Percentiles rank a stretch among this genome's conserved stretches.
These are phyloP conservation scores for Dactylellina parvicollis DNA, from an alignment of 2,329 filamentous ascomycete species.

Conservation along the genomic window DNA sequence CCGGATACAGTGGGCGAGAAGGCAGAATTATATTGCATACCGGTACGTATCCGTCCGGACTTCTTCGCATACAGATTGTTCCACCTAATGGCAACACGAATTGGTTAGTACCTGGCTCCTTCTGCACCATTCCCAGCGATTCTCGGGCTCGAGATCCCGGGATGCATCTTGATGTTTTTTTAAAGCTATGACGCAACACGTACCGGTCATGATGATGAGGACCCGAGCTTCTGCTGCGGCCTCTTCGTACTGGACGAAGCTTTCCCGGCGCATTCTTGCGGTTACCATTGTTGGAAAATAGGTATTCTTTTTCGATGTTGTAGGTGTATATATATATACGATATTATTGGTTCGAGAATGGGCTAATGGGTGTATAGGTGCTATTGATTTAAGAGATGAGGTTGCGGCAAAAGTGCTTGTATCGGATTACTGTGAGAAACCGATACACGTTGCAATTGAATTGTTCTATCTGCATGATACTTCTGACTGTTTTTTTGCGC, in stretches of 20 bases:
- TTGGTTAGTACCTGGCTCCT: background rate
- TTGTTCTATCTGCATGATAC: slow-evolving; percentile 35
- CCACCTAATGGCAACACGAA: slow-evolving; percentile 64
- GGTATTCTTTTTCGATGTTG: background rate
- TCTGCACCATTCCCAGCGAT: no score
- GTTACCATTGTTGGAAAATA: slow-evolving; percentile 34
- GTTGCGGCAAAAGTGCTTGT: slow-evolving; percentile 37
- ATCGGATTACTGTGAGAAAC: slow-evolving; percentile 33
- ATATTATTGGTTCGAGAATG: no score
- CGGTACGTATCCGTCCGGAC: slow-evolving; percentile 80
- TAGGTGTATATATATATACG: slow-evolving; percentile 4
- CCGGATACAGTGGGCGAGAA: no score
- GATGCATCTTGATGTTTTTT: background rate
- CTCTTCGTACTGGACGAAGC: slow-evolving; percentile 48
- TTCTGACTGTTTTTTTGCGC: no score
- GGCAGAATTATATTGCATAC: slow-evolving; percentile 65
- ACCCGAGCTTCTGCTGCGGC: slow-evolving; percentile 74
- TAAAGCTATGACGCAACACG: slow-evolving; percentile 25
- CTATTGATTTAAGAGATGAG: slow-evolving; percentile 24
- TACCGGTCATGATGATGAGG: slow-evolving; percentile 86
- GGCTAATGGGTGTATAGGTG: background rate
- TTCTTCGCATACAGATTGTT: slow-evolving; percentile 90
- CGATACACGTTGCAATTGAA: slow-evolving; percentile 35
- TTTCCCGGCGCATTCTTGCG: slow-evolving; percentile 45
- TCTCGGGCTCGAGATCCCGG: no score